Evolutionary conservation across 106 monocot species (phyloP), one percentile per base, ranked within the genome.

Genomic region (Dendrobium nobile): DNA sequence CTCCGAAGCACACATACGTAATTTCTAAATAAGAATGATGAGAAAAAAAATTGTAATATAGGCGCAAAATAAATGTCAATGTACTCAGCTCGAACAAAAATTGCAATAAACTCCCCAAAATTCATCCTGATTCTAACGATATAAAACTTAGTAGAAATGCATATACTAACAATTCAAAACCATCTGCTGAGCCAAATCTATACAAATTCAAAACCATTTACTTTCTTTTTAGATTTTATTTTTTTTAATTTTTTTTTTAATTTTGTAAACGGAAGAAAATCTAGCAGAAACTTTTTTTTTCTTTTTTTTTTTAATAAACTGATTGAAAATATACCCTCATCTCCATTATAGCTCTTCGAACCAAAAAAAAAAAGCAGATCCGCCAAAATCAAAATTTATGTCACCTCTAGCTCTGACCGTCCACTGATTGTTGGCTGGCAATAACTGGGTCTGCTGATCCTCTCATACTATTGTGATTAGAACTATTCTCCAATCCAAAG

Each of bases 401-500:
- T 26, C 64, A 65, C 64, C 64, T 65, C 64, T 26, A 65, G 26
- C 24, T 22, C 64, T 65, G 64, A 9, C 10, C 64, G 58, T 4
- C 18, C 16, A 19, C 58, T 58, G 58, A 58, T 5, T 58, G 58
- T 59, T 86, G 84, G 67, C 80, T 82, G 43, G 59, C 75, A 65
- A 83, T 84, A 77, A 79, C 56, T 28, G 81, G 19, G 27, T 83
- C 85, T 67, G 78, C 73, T 48, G 78, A 10, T 43, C 65, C 75
- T 20, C 42, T 78, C 61, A 19, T 45, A 54, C 11, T 54, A 56
- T 22, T 77, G 58, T 78, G 55, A 75, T 74, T 44, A 56, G 78
- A 20, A 11, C 10, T 28, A 9, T 82, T 83, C 33, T 82, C 87
- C 37, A 91, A 47, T 65, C 83, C 84, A 54, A 85, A 31, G 54